Base-by-base conservation (phyloP, 164 flowering plant species). In the Akebia trifoliata region DNA sequence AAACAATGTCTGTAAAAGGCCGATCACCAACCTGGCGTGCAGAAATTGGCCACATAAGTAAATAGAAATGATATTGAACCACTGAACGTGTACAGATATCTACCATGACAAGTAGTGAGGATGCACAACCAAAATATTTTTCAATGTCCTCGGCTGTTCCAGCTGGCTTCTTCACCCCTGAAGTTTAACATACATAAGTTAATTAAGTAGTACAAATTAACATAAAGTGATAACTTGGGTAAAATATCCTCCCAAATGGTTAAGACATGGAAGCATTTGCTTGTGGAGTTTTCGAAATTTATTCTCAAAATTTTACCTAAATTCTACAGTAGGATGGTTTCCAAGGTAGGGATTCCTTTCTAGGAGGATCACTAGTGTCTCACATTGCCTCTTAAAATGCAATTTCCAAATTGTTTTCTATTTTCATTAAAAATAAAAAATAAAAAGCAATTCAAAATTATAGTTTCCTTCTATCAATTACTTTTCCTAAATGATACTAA, bases 111-210 rank as follows among this genome's bases (percentile, higher is more conserved):
- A 88, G 84, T 25, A 61, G 65, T 1, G 83, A 79, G n/a, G 95
- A 68, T 49, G 68, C 52, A 72, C 88, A 92, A 22, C 87, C 85
- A 63, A 92, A 86, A 59, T 86, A 83, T 46, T 73, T 78, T 68
- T 92, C 95, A 52, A 88, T 74, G 49, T 92, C 95, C 62, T 81
- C 90, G 64, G 87, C 82, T 31, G 80, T 63, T 38, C 96, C 98
- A 54, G 85, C 92, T 3, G 98, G 96, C 71, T 92, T 92, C 81
- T 92, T 92, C 64, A 72, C 74, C 69, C 72, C 97, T 90, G 43
- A 11, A 54, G 14, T 21, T 42, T 4, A 28, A 43, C 39, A 58
- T 6, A 34, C 53, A 45, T 10, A 48, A 42, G 24, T 17, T 37
- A 8, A 35, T 21, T 53, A 32, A 17, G 29, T 49, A 26, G 11